Conservation (phyloP, 202 grass and related monocot genomes). For the Hordeum pubiflorum region DNA sequence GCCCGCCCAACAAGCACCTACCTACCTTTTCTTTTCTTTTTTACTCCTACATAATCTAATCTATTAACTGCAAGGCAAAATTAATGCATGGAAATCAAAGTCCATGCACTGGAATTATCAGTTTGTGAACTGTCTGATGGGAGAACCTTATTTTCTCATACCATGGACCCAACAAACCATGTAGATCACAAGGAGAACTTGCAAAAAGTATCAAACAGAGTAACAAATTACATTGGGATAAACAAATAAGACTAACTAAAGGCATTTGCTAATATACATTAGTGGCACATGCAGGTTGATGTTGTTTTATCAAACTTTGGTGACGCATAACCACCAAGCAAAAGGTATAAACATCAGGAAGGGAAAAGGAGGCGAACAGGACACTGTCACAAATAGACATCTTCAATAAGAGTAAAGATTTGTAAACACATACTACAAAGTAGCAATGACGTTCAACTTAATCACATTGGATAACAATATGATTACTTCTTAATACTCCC, state of each 20-base stretch:
- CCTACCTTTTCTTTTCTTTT: background rate
- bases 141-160: background rate
- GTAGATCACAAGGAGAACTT: background rate
- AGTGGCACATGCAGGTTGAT: background rate
- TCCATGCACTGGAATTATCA: background rate
- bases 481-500: background rate
- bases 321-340: background rate
- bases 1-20: background rate
- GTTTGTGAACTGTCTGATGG: background rate
- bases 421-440: slow-evolving; percentile 11
- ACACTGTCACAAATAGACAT: background rate
- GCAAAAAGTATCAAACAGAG: background rate
- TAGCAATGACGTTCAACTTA: background rate
- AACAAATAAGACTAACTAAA: background rate
- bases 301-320: background rate
- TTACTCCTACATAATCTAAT: background rate
- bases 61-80: background rate
- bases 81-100: background rate
- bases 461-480: background rate
- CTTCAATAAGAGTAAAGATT: background rate
- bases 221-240: background rate
- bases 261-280: background rate
- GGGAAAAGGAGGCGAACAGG: background rate
- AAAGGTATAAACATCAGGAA: background rate
- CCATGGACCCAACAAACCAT: background rate